These are phyloP conservation scores for Madurella fahalii DNA, from an alignment of 2,329 filamentous ascomycete genomes.

Conservation along the genomic window DNA sequence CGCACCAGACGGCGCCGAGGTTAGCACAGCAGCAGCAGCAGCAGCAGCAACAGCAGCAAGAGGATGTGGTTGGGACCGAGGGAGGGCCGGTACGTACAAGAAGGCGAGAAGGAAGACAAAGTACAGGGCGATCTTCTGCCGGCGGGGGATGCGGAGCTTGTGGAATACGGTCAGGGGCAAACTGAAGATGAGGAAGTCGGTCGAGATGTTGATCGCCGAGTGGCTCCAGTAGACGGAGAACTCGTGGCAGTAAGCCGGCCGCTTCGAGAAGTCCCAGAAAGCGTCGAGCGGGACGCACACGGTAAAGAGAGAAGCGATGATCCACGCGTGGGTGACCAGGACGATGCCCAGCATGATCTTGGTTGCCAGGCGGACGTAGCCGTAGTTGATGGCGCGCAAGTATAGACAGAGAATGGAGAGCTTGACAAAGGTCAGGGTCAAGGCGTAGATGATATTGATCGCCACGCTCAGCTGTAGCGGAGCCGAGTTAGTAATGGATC, in stretches of 20 bases:
- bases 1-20: background rate
- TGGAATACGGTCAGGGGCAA: constrained; percentile 2
- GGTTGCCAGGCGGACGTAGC: constrained; percentile 3
- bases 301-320: constrained; percentile 4
- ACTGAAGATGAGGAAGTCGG: constrained; percentile 1
- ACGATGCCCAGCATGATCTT: background rate
- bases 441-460: constrained; percentile 3
- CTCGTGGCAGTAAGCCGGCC: background rate
- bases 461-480: background rate
- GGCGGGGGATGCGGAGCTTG: background rate
- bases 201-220: constrained; percentile 6
- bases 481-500: background rate
- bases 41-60: background rate
- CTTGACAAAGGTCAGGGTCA: constrained; percentile 4
- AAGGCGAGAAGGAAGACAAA: constrained; percentile 5
- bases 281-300: constrained; percentile 6
- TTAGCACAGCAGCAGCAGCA: too few species aligned
- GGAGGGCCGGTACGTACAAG: background rate
- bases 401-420: constrained; percentile 8
- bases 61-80: background rate
- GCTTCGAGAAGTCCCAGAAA: background rate
- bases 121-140: constrained; percentile 1
- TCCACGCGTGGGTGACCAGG: constrained; percentile 1
- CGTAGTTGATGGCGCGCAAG: constrained; percentile 2
- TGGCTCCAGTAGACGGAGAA: constrained; percentile 7